Evolutionary conservation across 2,329 filamentous ascomycete species (phyloP).

Genomic region (Colletotrichum shisoi): DNA sequence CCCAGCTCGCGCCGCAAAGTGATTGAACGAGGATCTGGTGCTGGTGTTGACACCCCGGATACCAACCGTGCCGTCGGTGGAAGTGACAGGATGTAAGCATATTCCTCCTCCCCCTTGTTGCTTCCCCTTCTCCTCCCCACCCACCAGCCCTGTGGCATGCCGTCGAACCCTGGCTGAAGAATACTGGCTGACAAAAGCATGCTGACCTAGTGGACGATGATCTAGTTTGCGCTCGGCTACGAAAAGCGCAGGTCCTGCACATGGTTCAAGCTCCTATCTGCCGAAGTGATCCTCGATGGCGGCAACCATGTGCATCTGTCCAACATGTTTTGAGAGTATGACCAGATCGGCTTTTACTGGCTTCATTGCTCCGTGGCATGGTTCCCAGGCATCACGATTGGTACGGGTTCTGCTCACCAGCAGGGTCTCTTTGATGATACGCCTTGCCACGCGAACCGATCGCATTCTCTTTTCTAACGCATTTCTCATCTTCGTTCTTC

Average conservation of each 20-base stretch:
- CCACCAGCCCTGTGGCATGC: constrained; percentile 65
- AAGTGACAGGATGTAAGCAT: constrained; percentile 96
- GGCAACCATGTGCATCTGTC: constrained; percentile 41
- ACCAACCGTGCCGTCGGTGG: constrained; percentile 78
- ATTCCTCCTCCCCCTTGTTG: too few relatives aligned
- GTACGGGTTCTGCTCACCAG: constrained; percentile 38
- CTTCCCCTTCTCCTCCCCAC: constrained; percentile 69
- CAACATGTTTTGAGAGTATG: constrained; percentile 41
- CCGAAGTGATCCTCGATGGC: constrained; percentile 52
- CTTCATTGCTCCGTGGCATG: constrained; percentile 34
- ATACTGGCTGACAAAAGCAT: constrained; percentile 73
- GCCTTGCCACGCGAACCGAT: constrained; percentile 50
- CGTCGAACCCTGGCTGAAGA: constrained; percentile 74
- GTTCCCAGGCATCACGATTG: constrained; percentile 37
- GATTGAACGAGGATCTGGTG: constrained; percentile 70
- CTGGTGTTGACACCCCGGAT: constrained; percentile 71
- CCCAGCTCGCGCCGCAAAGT: constrained; percentile 84
- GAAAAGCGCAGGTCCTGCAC: constrained; percentile 67
- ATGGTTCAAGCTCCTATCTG: constrained; percentile 53
- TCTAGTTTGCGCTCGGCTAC: constrained; percentile 83
- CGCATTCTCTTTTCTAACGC: constrained; percentile 46
- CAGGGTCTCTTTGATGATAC: constrained; percentile 37
- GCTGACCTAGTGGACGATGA: constrained; percentile 86
- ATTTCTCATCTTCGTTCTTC: constrained; percentile 55
- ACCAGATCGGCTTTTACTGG: constrained; percentile 33